Conservation (phyloP, 1,139 yeast genomes). For the Kurtzmaniella natalensis region DNA sequence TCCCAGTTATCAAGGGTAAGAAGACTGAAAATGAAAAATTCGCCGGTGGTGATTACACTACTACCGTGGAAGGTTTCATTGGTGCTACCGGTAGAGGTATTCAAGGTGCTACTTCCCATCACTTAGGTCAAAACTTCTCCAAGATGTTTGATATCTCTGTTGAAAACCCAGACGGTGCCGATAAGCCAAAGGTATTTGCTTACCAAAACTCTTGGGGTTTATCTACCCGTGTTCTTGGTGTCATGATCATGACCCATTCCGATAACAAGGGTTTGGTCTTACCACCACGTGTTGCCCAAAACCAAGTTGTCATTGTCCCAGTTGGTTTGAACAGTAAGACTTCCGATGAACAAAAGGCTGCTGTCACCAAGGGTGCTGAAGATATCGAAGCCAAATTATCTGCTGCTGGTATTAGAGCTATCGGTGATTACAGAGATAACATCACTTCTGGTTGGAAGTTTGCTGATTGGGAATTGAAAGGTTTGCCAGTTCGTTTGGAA, state of each 20-base stretch:
- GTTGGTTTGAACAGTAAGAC: slow-evolving; percentile 92
- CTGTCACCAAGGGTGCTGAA: slow-evolving; percentile 66
- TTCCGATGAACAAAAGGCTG: slow-evolving; percentile 64
- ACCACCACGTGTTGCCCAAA: slow-evolving; percentile 95
- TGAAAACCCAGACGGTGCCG: slow-evolving; percentile 89
- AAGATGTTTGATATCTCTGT: slow-evolving; percentile 96
- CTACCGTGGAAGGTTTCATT: slow-evolving; percentile 94
- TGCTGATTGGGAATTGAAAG: slow-evolving; percentile 95
- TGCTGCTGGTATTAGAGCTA: slow-evolving; percentile 62
- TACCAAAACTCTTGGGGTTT: slow-evolving; percentile 99
- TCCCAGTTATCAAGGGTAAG: slow-evolving; percentile 92
- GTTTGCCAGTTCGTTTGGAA: slow-evolving; percentile 90
- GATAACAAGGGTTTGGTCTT: slow-evolving; percentile 97
- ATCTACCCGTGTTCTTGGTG: slow-evolving; percentile 98
- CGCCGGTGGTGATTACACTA: slow-evolving; percentile 96
- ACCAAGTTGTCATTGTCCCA: slow-evolving; percentile 89
- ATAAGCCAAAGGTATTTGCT: slow-evolving; percentile 80
- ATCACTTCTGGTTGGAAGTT: slow-evolving; percentile 99
- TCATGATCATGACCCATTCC: slow-evolving; percentile 97
- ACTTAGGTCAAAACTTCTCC: slow-evolving; percentile 96
- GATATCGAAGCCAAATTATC: slow-evolving; percentile 57
- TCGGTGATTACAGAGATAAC: slow-evolving; percentile 86
- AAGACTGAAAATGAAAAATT: slow-evolving; percentile 98
- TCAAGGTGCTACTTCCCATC: slow-evolving; percentile 98
- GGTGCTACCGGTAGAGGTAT: slow-evolving; percentile 99